Base-by-base conservation (phyloP, 441 rosid species). In the Kokia cookei region DNA sequence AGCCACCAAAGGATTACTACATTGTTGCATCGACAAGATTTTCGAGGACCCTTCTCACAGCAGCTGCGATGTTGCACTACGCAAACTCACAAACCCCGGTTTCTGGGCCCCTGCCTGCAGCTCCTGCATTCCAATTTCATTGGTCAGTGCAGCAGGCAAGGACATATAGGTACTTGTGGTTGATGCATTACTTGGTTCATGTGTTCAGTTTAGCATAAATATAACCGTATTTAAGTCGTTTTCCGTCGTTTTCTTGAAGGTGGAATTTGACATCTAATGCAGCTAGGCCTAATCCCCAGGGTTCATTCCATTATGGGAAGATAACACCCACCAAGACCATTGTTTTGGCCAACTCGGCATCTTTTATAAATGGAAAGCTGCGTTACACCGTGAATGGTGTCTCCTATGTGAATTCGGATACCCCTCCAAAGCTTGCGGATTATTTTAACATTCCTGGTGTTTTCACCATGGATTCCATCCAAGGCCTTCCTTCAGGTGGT, bases 221-320 rank as follows among this genome's bases (percentile, higher is more conserved):
- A 50, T 42, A n/a, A 75, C 29, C 48, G 5, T n/a, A 17, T 8
- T 59, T 43, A 12, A 59, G 73, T 17, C 7, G 35, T 65, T 60
- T n/a, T 37, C 2, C 48, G 57, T 37, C 9, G 42, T 37, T 37
- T 37, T 73, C 63, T 74, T 77, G 73, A 50, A 90, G 98, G 82
- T 92, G 97, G 97, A 94, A 94, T 82, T 82, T 94, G 84, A 94
- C 97, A 2, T 90, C 97, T 17, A 94, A 81, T 82, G 97, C 98
- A 69, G 98, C 98, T 40, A 88, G 98, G 75, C 97, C 97, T 29
- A 94, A 94, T 72, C 97, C 97, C 71, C 98, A 94, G 80, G 98
- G 99, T 27, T 95, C 99, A 8, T 95, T 73, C 83, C 99, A 93
- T 71, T 93, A 95, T 7, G 97, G 97, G 72, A 81, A 68, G 73